Evolutionary conservation across 2,329 filamentous ascomycete species (phyloP).

Genomic region (Arthrobotrys entomopaga): DNA sequence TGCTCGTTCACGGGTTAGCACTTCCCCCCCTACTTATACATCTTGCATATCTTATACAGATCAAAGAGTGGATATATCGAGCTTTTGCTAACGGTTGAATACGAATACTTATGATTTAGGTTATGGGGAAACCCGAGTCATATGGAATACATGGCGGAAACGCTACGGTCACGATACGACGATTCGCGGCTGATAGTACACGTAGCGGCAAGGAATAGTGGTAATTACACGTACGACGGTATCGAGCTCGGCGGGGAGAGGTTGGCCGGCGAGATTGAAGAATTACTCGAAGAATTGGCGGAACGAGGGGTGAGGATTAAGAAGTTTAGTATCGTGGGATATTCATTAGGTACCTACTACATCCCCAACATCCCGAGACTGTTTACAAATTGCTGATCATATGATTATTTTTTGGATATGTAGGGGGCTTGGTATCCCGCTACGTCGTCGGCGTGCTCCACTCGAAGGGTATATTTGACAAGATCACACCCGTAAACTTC

Average conservation of each 20-base stretch:
- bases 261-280: constrained; percentile 74
- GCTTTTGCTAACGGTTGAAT: constrained; percentile 43
- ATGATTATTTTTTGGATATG: not conserved
- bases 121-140: constrained; percentile 84
- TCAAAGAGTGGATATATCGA: constrained; percentile 9
- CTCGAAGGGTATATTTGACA: constrained; percentile 80
- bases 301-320: constrained; percentile 75
- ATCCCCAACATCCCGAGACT: not conserved
- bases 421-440: constrained; percentile 77
- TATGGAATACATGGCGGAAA: constrained; percentile 74
- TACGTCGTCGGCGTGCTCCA: constrained; percentile 88
- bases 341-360: constrained; percentile 74
- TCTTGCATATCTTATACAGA: constrained; percentile 24
- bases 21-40: constrained; percentile 60
- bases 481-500: constrained; percentile 88
- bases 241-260: constrained; percentile 75
- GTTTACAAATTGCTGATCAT: not conserved
- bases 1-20: constrained; percentile 76
- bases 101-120: constrained; percentile 64
- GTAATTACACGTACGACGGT: constrained; percentile 77
- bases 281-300: constrained; percentile 70
- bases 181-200: constrained; percentile 75
- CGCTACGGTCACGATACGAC: constrained; percentile 71
- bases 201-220: constrained; percentile 76
- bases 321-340: constrained; percentile 87